Base-by-base conservation (phyloP, 176 grass and related monocot genomes). In the Hordeum marinum region DNA sequence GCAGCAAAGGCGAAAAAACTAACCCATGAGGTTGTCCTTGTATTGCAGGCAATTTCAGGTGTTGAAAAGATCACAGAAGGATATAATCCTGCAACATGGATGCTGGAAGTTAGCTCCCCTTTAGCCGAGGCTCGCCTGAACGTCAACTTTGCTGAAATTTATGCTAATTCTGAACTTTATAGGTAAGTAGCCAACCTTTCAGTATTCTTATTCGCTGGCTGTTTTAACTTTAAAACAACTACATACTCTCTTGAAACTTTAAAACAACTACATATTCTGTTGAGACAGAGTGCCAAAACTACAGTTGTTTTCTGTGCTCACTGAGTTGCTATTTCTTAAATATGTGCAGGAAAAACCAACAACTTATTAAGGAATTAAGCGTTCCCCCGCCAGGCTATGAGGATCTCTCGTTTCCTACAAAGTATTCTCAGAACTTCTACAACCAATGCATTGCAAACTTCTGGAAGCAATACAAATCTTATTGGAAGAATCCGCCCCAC, bases 1-100 rank as follows among this genome's bases (percentile, higher is more conserved):
- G 21, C 62, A 62, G n/a, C 21, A 78, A 69, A 39, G 43, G 8
- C 63, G 21, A 27, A 45, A n/a, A 27, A 50, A 25, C 35, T 69
- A 78, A 79, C 25, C 7, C 14, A 3, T 65, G 66, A 23, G 24
- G 9, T n/a, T 79, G 8, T 55, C 3, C 40, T 76, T 76, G 20
- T 45, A 63, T 54, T 94, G 62, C 83, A 98, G 95, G 89, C 87
- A 78, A 79, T 98, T 84, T 85, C 96, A 78, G 89, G 93, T 68
- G 79, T 95, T 85, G 72, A 89, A 26, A 95, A 90, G 72, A 95
- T 95, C 67, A 77, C 84, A 80, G 85, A 91, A 77, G 93, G 92
- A 35, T 90, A 94, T 72, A 98, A 98, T 69, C 96, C 96, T 60
- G 96, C 96, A 23, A 98, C 96, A 50, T 98, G 96, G 96, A 88